These are phyloP conservation scores for Exophiala dermatitidis DNA, from an alignment of 2,329 filamentous ascomycete species.

Conservation along the genomic window DNA sequence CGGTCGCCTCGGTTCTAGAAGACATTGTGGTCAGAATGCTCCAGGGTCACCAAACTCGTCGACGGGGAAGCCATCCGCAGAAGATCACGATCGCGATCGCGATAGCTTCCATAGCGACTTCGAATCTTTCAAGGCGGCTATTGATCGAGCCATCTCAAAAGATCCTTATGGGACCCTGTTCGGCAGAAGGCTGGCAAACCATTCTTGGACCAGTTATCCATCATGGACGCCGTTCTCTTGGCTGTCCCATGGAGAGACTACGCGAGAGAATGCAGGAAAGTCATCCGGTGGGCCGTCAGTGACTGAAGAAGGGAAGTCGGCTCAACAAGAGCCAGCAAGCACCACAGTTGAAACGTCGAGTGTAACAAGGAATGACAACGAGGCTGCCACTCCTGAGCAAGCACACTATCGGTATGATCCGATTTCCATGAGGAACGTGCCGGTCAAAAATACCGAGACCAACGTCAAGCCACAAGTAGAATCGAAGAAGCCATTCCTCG, in stretches of 20 bases:
- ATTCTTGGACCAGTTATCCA: constrained; percentile 17
- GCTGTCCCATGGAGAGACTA: constrained; percentile 25
- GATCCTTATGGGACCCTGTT: constrained; percentile 39
- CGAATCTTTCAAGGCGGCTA: constrained; percentile 32
- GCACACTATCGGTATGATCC: constrained; percentile 36
- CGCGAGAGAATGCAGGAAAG: background rate
- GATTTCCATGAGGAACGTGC: constrained; percentile 38
- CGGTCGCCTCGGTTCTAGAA: constrained; percentile 2
- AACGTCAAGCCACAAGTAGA: background rate
- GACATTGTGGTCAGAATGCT: constrained; percentile 13
- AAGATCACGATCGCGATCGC: constrained; percentile 5
- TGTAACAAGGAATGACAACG: background rate
- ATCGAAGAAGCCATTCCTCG: constrained; percentile 14
- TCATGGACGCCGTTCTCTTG: constrained; percentile 31
- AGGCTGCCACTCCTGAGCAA: background rate
- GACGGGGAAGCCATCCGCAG: constrained; percentile 5
- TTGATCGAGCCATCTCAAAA: constrained; percentile 32
- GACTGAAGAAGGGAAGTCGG: background rate
- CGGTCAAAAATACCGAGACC: constrained; percentile 18
- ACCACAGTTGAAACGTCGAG: background rate
- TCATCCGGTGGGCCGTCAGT: background rate
- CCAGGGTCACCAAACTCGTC: constrained; percentile 9
- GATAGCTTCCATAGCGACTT: constrained; percentile 29
- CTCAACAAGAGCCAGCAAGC: background rate
- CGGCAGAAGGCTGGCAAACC: constrained; percentile 30